Evolutionary conservation across 805 yeast species (phyloP), one percentile per base, ranked within the genome.

Genomic region (Ogataea naganishii): DNA sequence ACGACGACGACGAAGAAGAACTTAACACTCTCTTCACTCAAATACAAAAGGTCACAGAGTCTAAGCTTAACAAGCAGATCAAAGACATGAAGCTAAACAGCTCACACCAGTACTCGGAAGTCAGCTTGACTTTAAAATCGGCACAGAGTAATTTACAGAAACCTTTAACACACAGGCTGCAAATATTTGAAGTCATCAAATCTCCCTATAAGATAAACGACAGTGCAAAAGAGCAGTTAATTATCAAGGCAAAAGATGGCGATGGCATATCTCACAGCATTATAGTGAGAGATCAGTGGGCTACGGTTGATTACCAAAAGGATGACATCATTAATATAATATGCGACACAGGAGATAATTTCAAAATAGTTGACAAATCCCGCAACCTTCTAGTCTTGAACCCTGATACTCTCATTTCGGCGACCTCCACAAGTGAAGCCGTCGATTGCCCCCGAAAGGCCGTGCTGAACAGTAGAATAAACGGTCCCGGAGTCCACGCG

Each of bases 371-470:
- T 7, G 82, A 78, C 39, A 61, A 64, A 26, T 66, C 68, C 34
- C 55, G 64, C 20, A 75, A 80, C 40, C 49, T 86, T n/a, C 53
- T 88, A 18, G 66, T 89, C 14, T 69, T 92, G 68, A 72, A 81
- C 40, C 98, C 98, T 0, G 97, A 92, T 48, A 56, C 72, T 4
- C 55, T 92, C 9, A 56, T 89, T 0, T 72, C 96, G 0, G 86
- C 95, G 3, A 92, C 97, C 0, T 59, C 78, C 4, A 70, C 86
- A 1, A 79, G 96, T 1, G 80, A 80, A 24, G 78, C 89, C 2
- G 58, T 84, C 18, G 64, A 60, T 13, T 92, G 98, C 47, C 61
- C 73, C 18, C 60, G 98, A 32, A 71, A 76, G 35, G 72, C 89
- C 1, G 75, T 83, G 0, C 51, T 89, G 4, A 58, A 62, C 19